Evolutionary conservation across 352 stramenopile genomes (phyloP), one percentile per base, ranked within the genome.

Genomic region (Phytophthora hybrid): DNA sequence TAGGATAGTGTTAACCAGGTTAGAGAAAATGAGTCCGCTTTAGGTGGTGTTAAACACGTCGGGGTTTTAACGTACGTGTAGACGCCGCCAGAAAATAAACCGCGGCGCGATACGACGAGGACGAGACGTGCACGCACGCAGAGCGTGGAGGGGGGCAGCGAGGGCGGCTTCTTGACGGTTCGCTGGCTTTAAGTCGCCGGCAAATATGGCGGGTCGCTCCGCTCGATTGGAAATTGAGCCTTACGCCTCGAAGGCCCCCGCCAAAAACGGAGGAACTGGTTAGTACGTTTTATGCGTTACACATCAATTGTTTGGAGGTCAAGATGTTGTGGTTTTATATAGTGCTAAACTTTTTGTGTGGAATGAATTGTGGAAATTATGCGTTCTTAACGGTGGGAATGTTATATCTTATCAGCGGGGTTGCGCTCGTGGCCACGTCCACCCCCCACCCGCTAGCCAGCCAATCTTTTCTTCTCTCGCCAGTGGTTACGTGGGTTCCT

Each of bases 391-490:
- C 3, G 37, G 37, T 18, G 5, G 16, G 37, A 44, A 16, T 13
- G 37, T 44, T 14, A 13, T 55, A 75, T 73, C 14, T 1, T 14
- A 21, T 62, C 65, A 58, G 11, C 29, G 55, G 64, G 41, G 47
- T 51, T 21, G 51, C 26, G 66, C 64, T 72, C 56, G 37, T 14
- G 37, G 73, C 69, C 73, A 79, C 73, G 73, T 77, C 73, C 73
- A 73, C 59, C 60, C 60, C 70, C 59, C 70, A 69, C 32, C 61
- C 70, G 65, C 58, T 70, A 74, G 64, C 74, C 74, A 81, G 74
- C 70, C 74, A 80, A 81, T 81, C 70, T 81, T 81, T 76, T 76
- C 69, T 76, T 74, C 69, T 74, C 73, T 47, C 55, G 11, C 55
- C 47, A 74, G 54, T 78, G 53, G 59, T 78, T 81, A 63, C 66